These are phyloP conservation scores for Ganoderma boninense DNA, from an alignment of 1,284 basidiomycete species.

Conservation along the genomic window DNA sequence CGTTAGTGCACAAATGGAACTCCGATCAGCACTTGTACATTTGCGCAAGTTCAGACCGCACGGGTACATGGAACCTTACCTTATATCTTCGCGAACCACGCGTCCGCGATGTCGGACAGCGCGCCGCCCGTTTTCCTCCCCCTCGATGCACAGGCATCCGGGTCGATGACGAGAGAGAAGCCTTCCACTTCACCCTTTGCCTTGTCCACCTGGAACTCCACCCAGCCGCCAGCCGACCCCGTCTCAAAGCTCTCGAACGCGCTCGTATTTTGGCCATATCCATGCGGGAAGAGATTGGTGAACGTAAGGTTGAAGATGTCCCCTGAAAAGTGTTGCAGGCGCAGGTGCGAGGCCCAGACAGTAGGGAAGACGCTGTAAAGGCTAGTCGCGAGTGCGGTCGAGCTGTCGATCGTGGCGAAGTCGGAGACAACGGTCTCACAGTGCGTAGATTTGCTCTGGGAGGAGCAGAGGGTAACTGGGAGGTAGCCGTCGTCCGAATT, in stretches of 20 bases:
- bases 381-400: neutral
- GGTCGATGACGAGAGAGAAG: conserved; percentile 28
- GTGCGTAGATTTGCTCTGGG: conserved; percentile 37
- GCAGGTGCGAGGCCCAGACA: conserved; percentile 37
- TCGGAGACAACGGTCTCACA: conserved; percentile 35
- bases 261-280: conserved; percentile 37
- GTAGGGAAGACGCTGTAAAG: conserved; percentile 35
- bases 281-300: conserved; percentile 35
- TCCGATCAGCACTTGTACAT: neutral
- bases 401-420: conserved; percentile 32
- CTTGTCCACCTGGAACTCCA: conserved; percentile 31
- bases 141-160: conserved; percentile 19
- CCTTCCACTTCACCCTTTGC: conserved; percentile 20
- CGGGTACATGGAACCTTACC: neutral
- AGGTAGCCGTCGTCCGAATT: conserved; percentile 33
- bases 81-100: conserved; percentile 35
- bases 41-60: neutral
- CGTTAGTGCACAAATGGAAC: neutral
- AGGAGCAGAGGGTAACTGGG: conserved; percentile 43
- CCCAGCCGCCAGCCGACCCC: conserved; percentile 26
- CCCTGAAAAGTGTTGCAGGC: conserved; percentile 26
- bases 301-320: conserved; percentile 31
- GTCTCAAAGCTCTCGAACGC: conserved; percentile 33
- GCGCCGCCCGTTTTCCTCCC: conserved; percentile 24
- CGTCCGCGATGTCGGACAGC: conserved; percentile 36